phyloP scores from a whole-genome alignment of 2,329 filamentous ascomycete species.

The Taxawa tesnikishii region DNA sequence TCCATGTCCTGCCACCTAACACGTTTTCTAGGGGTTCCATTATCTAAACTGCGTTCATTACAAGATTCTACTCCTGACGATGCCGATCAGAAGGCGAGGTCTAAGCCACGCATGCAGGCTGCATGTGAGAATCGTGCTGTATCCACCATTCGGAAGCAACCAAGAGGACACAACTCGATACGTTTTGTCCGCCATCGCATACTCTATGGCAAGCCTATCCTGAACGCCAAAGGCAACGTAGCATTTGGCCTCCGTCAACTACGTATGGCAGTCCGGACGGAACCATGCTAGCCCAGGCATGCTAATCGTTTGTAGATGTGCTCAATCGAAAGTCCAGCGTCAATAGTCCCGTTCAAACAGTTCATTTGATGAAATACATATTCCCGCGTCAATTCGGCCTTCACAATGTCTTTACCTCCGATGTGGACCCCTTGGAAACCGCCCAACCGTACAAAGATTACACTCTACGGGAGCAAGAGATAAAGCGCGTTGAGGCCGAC shows the following conservation, averaged over 20 bases:
- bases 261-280: slow-evolving; percentile 42
- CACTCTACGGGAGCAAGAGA: slow-evolving; percentile 73
- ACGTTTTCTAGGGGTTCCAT: too few relatives aligned
- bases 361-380: slow-evolving; percentile 78
- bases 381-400: slow-evolving; percentile 85
- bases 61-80: too few relatives aligned
- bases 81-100: too few relatives aligned
- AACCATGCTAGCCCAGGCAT: slow-evolving; percentile 5
- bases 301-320: slow-evolving; percentile 48
- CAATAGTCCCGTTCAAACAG: slow-evolving; percentile 40
- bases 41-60: too few relatives aligned
- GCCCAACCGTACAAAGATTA: slow-evolving; percentile 73
- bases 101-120: too few relatives aligned
- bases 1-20: too few relatives aligned
- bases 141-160: too few relatives aligned
- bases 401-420: slow-evolving; percentile 81
- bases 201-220: slow-evolving; percentile 65
- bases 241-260: slow-evolving; percentile 68
- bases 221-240: slow-evolving; percentile 56
- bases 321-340: slow-evolving; percentile 55
- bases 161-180: slow-evolving; percentile 54
- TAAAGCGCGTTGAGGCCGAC: too few relatives aligned
- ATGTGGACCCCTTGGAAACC: slow-evolving; percentile 52
- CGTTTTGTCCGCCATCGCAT: slow-evolving; percentile 71
- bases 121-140: too few relatives aligned